Conservation (phyloP, 2,329 filamentous ascomycete genomes). For the Nannizziopsis barbatae region DNA sequence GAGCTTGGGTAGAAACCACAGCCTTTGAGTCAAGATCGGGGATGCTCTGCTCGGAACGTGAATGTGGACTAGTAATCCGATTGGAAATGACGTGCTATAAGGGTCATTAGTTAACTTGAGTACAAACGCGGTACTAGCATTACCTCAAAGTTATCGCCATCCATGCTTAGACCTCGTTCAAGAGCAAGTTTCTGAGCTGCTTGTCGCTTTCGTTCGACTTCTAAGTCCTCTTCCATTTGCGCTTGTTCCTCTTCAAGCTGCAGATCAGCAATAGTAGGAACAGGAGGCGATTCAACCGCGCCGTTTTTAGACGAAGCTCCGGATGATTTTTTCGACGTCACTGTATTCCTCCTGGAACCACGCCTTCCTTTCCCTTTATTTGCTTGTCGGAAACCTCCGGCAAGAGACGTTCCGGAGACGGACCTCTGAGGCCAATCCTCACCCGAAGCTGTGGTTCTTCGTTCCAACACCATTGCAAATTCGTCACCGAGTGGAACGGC, state of each 20-base stretch:
- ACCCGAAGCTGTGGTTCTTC: constrained; percentile 48
- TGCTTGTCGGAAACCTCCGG: constrained; percentile 32
- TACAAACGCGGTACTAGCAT: background rate
- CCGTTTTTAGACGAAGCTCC: constrained; percentile 21
- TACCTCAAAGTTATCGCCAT: constrained; percentile 16
- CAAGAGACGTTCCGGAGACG: constrained; percentile 40
- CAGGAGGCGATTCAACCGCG: constrained; percentile 24
- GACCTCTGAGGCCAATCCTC: constrained; percentile 45
- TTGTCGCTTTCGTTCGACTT: constrained; percentile 42
- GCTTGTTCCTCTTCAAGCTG: constrained; percentile 47
- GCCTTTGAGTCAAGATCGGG: too few relatives aligned
- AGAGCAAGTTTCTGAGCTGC: constrained; percentile 47
- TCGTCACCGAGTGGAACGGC: constrained; percentile 88
- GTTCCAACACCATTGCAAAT: constrained; percentile 71
- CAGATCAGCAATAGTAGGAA: constrained; percentile 44
- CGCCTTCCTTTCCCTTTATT: constrained; percentile 27
- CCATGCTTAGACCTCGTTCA: constrained; percentile 40
- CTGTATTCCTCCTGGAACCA: constrained; percentile 19
- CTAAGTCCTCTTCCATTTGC: constrained; percentile 45
- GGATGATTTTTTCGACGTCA: constrained; percentile 20
- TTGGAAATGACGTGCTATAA: background rate
- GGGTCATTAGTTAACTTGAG: background rate
- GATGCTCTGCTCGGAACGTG: too few relatives aligned
- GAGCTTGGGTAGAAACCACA: too few relatives aligned
- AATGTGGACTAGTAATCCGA: background rate